Evolutionary conservation across 73 alveolate genomes (phyloP).

Genomic region (Tetrahymena borealis): DNA sequence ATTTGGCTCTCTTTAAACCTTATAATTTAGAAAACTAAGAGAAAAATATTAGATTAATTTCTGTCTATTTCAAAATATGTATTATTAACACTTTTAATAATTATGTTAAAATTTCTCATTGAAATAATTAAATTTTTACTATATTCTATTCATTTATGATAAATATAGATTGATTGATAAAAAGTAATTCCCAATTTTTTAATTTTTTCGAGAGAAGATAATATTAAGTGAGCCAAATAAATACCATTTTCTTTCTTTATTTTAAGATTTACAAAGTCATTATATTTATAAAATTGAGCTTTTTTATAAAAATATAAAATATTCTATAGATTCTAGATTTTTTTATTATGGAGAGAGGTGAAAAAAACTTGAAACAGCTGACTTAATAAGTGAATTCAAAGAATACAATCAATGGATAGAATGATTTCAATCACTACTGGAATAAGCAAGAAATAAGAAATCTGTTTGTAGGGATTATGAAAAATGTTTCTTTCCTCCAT

Average conservation of each 20-base stretch:
- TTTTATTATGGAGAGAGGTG: background rate
- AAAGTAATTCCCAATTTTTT: background rate
- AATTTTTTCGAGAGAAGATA: no score
- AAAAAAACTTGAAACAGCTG: background rate
- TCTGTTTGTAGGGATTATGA: background rate
- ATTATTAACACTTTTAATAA: background rate
- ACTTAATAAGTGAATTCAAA: background rate
- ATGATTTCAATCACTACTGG: background rate
- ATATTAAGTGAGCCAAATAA: no score
- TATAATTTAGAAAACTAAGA: no score
- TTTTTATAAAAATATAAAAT: background rate
- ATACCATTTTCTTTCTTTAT: no score
- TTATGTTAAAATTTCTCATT: background rate
- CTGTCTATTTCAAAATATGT: no score
- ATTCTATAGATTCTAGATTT: background rate
- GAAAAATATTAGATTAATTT: no score
- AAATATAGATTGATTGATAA: background rate
- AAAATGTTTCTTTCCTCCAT: background rate
- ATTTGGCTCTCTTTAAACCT: no score
- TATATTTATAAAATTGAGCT: no score
- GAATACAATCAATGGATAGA: background rate
- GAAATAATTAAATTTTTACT: background rate
- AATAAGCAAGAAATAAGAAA: background rate
- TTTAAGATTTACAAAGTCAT: no score
- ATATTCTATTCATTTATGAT: no score